Evolutionary conservation across 768 basidiomycete species (phyloP), one percentile per base, ranked within the genome.

Genomic region (Naematelia encephala): DNA sequence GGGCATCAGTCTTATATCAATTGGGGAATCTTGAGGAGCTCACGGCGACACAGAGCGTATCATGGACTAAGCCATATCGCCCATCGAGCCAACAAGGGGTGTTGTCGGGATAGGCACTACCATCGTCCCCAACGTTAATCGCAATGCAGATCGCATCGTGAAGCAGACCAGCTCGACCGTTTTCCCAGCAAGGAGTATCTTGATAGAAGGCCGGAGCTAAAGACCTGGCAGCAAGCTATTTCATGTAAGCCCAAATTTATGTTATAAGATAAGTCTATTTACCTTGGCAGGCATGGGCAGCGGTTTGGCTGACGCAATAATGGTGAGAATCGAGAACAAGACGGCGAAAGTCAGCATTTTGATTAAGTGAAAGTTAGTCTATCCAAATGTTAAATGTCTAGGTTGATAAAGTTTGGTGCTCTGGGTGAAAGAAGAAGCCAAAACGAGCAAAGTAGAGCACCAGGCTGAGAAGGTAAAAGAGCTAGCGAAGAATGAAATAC

Each of bases 271-370:
- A 27, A 60, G 51, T 5, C 51, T 45, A 25, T 57, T 52, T n/a
- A 47, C 19, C 25, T 29, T 50, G 51, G 62, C 66, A 10, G 61
- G 60, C 67, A 58, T 59, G 14, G 61, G 67, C 19, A 62, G 52
- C 16, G 64, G 62, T 26, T 60, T 60, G 3, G 62, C 67, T 12
- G 48, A 34, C 4, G 61, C 65, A 0, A 71, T 48, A 26, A 57
- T 28, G 22, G 59, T 28, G 4, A 71, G 62, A 47, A 71, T 27
- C 12, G 60, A 44, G 30, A 71, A 64, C 27, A 68, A 64, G 30
- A 63, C 54, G 4, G 58, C 25, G 12, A 57, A 25, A 22, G 64
- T 39, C 45, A 68, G 60, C 67, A 71, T 71, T 34, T 52, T 56
- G 57, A 29, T 47, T 49, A 13, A 13, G 43, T 52, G 28, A 34